Base-by-base conservation (phyloP, 2,329 filamentous ascomycete genomes). In the Bipolaris sorokiniana region DNA sequence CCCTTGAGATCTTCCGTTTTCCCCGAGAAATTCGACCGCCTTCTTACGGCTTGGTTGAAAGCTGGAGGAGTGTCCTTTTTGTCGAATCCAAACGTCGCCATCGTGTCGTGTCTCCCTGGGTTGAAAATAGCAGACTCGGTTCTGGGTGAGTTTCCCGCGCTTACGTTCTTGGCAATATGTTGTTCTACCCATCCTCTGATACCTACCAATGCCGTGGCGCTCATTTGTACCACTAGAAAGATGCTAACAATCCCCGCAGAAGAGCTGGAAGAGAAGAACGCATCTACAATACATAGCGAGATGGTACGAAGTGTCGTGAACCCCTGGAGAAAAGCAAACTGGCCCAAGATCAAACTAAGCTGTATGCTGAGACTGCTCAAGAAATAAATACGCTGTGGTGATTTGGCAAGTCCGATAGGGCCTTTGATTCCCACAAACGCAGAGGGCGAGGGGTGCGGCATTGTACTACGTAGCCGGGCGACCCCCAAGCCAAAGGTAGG, bases 201-300 rank as follows among this genome's bases (percentile, higher is more conserved):
- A 3, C 59, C 63, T 0, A 70, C 34, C n/a, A 72, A 34, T 11
- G 56, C 63, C 7, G 59, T 62, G 1, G 68, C 61, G 26, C 59
- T 62, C 37, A 72, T 56, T 28, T 71, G 68, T 2, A 66, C 7
- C 59, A 70, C 65, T 33, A 69, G 40, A 0, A 71, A 31, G 1
- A 65, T 13, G 11, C 53, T 63, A 13, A 66, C 42, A 1, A 69
- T 33, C 2, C 59, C 62, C 1, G 63, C 64, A 3, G 69, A 53
- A 1, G 48, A 11, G 26, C 55, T 51, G 0, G 69, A 65, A 4
- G 59, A 68, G 1, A 73, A 57, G 1, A 72, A 34, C 7, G 70
- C 66, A 51, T 73, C 70, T 3, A 68, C 54, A n/a, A 69, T 26
- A 42, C 70, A 73, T 10, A 73, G 62, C 4, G 64, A 68, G 22